Percentiles rank a stretch among this genome's conserved stretches.
These are phyloP conservation scores for Elongisporangium undulatum DNA, from an alignment of 352 stramenopile genomes.

Conservation along the genomic window DNA sequence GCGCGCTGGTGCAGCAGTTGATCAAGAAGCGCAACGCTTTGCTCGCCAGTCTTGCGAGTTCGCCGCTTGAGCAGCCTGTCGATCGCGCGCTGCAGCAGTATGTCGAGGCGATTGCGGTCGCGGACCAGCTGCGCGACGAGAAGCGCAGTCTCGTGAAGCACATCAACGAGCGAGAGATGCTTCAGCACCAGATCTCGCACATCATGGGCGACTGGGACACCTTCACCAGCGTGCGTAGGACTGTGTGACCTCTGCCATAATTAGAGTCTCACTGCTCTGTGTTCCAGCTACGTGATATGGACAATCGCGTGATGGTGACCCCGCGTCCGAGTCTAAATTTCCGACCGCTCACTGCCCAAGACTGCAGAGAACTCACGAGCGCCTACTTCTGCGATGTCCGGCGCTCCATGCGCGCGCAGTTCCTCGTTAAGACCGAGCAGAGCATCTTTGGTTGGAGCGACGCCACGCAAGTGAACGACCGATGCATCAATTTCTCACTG, in stretches of 20 bases:
- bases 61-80: not conserved
- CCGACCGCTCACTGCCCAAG: not conserved
- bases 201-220: not conserved
- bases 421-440: not conserved
- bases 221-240: not conserved
- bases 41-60: not conserved
- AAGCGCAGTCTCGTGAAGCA: not conserved
- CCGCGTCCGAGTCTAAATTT: not conserved
- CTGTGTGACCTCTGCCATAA: not conserved
- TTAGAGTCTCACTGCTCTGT: not conserved
- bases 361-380: not conserved
- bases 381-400: not conserved
- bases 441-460: not conserved
- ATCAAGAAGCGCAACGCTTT: not conserved
- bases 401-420: not conserved
- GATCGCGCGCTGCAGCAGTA: not conserved
- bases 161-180: not conserved
- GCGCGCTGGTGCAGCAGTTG: not conserved
- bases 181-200: not conserved
- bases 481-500: not conserved
- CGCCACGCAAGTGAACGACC: not conserved
- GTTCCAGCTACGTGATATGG: not conserved
- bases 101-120: not conserved
- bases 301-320: not conserved
- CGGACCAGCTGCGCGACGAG: not conserved